Conservation (phyloP, 768 basidiomycete genomes). For the Boletus patriciae region DNA sequence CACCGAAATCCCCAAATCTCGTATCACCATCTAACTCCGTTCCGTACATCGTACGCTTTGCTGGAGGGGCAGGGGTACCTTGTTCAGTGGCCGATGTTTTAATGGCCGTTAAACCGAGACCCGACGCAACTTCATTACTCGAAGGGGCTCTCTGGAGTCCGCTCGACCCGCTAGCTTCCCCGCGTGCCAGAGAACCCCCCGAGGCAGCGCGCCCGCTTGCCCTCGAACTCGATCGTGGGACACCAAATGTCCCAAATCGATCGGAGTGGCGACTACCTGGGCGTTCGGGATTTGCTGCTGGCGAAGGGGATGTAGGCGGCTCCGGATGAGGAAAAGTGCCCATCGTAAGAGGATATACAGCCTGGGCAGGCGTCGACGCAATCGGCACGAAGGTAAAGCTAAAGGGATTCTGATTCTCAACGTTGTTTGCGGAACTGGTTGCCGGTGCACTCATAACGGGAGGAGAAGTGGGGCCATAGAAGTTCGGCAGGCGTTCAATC, state of each 20-base stretch:
- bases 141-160: constrained; percentile 35
- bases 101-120: constrained; percentile 43
- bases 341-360: constrained; percentile 39
- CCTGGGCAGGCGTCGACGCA: constrained; percentile 52
- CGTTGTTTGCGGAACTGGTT: constrained; percentile 49
- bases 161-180: constrained; percentile 26
- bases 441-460: constrained; percentile 34
- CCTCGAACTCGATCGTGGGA: constrained; percentile 41
- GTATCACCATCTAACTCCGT: constrained; percentile 80
- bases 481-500: constrained; percentile 51
- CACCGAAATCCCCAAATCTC: constrained; percentile 83
- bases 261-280: constrained; percentile 37
- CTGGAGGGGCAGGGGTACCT: constrained; percentile 43
- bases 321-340: constrained; percentile 37
- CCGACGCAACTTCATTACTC: constrained; percentile 49
- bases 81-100: constrained; percentile 40
- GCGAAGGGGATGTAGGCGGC: constrained; percentile 36
- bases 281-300: constrained; percentile 33
- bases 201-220: constrained; percentile 31
- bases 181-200: constrained; percentile 28
- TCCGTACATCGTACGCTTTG: constrained; percentile 78
- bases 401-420: constrained; percentile 57
- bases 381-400: constrained; percentile 51
- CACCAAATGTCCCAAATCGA: constrained; percentile 28
- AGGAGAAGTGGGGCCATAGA: constrained; percentile 47